Conservation (phyloP, 78 protist species). For the Ministeria vibrans region DNA sequence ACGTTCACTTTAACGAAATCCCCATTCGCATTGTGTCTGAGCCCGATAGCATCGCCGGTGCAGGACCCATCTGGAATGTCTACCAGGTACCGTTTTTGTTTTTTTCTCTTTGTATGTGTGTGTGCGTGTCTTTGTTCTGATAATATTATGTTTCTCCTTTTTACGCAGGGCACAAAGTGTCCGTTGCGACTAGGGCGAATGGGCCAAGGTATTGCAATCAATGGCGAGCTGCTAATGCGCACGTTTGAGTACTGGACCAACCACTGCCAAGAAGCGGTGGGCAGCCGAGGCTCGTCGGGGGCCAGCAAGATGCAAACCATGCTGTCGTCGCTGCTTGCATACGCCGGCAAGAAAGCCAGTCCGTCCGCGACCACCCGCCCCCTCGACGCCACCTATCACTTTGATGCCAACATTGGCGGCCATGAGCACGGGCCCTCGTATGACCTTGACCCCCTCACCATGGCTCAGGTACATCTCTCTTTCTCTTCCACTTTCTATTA, state of each 20-base stretch:
- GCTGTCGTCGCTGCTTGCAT: neutral
- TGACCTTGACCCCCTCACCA: neutral
- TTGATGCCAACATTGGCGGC: neutral
- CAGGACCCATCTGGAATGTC: neutral
- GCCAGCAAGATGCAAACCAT: neutral
- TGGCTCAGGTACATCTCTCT: no score
- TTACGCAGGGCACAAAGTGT: no score
- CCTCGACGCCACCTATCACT: neutral
- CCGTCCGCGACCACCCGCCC: neutral
- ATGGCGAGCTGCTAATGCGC: neutral
- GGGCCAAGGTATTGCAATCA: constrained; percentile 1
- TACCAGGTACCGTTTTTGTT: no score
- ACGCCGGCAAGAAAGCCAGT: neutral
- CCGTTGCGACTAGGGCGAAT: neutral
- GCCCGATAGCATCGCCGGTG: neutral
- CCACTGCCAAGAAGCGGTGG: neutral
- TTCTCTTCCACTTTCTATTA: neutral
- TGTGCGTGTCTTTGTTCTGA: no score
- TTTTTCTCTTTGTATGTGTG: no score
- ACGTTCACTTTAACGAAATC: neutral
- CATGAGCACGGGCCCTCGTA: neutral
- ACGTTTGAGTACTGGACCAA: neutral
- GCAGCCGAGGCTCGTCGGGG: neutral
- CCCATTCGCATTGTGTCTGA: neutral
- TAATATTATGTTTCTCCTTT: no score